These are phyloP conservation scores for Beauveria medogensis DNA, from an alignment of 2,329 filamentous ascomycete genomes.

Conservation along the genomic window DNA sequence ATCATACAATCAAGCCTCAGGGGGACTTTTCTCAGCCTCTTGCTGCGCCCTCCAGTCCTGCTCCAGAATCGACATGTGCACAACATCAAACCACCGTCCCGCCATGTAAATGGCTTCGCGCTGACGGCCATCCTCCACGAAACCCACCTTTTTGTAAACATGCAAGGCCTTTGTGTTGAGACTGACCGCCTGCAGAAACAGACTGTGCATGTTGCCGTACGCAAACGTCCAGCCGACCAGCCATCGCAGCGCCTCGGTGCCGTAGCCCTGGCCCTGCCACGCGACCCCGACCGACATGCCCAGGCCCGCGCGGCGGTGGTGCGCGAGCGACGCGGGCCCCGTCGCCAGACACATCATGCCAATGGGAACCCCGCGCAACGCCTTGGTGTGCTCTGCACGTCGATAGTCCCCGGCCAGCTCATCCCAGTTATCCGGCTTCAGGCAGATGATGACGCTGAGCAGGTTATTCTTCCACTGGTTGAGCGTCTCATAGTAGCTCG, in stretches of 20 bases:
- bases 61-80: slow-evolving; percentile 27
- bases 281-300: slow-evolving; percentile 25
- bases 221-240: slow-evolving; percentile 34
- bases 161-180: slow-evolving; percentile 25
- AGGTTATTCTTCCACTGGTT: background rate
- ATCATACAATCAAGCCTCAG: background rate
- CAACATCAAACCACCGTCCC: slow-evolving; percentile 25
- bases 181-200: slow-evolving; percentile 31
- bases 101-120: slow-evolving; percentile 25
- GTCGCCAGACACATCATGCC: background rate
- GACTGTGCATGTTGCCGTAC: slow-evolving; percentile 31
- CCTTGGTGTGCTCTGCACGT: background rate
- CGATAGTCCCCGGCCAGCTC: background rate
- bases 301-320: slow-evolving; percentile 16
- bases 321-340: background rate
- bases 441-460: slow-evolving; percentile 7
- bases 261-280: slow-evolving; percentile 33
- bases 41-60: slow-evolving; percentile 22
- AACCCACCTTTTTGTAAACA: slow-evolving; percentile 35
- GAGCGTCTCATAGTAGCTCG: background rate
- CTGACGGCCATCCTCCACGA: slow-evolving; percentile 31
- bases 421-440: slow-evolving; percentile 10
- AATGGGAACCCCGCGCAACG: slow-evolving; percentile 2
- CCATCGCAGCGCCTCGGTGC: slow-evolving; percentile 36
- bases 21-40: background rate